Base-by-base conservation (phyloP, 345 rosid species). In the Brassica cretica region DNA sequence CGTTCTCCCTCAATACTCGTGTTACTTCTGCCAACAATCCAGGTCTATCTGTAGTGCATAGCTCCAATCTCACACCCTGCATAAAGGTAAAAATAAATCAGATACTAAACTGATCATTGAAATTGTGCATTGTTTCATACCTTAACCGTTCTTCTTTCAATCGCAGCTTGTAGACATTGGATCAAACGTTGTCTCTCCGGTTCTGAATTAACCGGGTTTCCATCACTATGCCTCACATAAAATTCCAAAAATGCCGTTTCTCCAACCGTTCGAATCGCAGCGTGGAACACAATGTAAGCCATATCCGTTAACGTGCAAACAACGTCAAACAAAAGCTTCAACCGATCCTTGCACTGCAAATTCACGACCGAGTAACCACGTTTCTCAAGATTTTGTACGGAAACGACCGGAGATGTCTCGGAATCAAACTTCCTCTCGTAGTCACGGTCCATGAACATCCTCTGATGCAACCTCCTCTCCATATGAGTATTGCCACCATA, bases 401-500 rank as follows among this genome's bases (percentile, higher is more conserved):
- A 89, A 29, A 95, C 96, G 0, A 82, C 75, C 0, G 89, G 90
- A 0, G 94, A 89, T 15, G 79, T 81, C 73, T 85, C 91, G 3
- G 74, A 73, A 32, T 77, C 74, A 8, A 51, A 80, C 82, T 88
- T 84, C 84, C 88, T 82, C 72, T 95, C 99, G 8, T 92, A 95
- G 79, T 95, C 99, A 75, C 98, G 83, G 76, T 95, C 99, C 1
- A 94, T 89, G 72, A 90, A 93, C 99, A 95, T 95, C 89, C 94
- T 91, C 64, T 95, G 99, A 65, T 95, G 99, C 37, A 95, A 69
- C 82, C 99, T 88, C 72, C 99, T 93, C 83, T 93, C 99, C 0
- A 94, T 89, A 39, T 95, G 99, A 1, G 96, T 93, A 1, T 75
- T 75, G 16, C 91, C 91, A 0, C 85, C 97, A 85, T 93, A 83